These are phyloP conservation scores for Sonneratia alba DNA, from an alignment of 345 rosid species.

Conservation along the genomic window DNA sequence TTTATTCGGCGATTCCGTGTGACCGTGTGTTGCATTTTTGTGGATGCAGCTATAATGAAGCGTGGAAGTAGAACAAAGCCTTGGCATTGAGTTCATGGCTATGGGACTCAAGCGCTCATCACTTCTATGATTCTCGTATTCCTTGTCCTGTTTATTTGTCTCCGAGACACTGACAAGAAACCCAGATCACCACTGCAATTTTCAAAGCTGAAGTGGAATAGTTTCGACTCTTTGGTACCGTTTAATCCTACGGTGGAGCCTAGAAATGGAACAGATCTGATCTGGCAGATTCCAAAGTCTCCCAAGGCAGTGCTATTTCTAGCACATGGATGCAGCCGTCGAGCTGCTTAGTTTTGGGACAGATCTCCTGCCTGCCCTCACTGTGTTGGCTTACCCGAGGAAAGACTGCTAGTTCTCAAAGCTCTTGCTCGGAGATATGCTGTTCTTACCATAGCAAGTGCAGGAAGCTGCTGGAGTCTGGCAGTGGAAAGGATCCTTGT, in stretches of 20 bases:
- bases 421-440: constrained; percentile 55
- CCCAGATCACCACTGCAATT: constrained; percentile 8
- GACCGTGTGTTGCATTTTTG: neutral
- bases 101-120: constrained; percentile 20
- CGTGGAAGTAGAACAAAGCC: constrained; percentile 35
- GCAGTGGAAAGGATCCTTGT: constrained; percentile 49
- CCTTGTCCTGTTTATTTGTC: constrained; percentile 22
- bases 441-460: constrained; percentile 62
- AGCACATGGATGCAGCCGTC: constrained; percentile 84
- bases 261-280: constrained; percentile 60
- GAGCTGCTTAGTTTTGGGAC: constrained; percentile 82
- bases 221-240: constrained; percentile 21
- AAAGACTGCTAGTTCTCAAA: constrained; percentile 46
- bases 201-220: constrained; percentile 24
- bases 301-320: constrained; percentile 74
- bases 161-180: constrained; percentile 17
- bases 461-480: constrained; percentile 60
- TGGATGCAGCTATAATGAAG: constrained; percentile 46
- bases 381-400: constrained; percentile 81
- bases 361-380: constrained; percentile 47
- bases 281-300: constrained; percentile 70
- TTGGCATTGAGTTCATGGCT: constrained; percentile 20
- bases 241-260: constrained; percentile 44
- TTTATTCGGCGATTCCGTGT: neutral
- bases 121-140: constrained; percentile 23